Percentiles rank a stretch among this genome's conserved stretches.
phyloP scores from a whole-genome alignment of 768 basidiomycete genomes.

The Phaffia australis region DNA sequence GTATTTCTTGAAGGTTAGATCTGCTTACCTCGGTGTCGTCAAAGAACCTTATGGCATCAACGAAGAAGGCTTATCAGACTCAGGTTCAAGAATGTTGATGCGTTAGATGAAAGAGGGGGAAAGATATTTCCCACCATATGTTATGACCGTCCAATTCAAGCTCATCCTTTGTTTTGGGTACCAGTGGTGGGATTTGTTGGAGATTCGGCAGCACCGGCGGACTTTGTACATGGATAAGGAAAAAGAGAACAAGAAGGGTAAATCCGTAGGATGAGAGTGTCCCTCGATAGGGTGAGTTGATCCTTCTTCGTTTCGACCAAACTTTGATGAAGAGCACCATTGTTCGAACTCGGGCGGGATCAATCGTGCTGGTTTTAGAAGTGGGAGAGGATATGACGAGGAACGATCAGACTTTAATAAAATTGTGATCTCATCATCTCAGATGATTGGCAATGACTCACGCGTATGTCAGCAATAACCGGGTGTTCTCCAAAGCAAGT shows the following conservation, averaged over 20 bases:
- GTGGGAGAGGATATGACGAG: not conserved
- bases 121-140: slow-evolving; percentile 50
- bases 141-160: slow-evolving; percentile 70
- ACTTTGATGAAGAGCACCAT: slow-evolving; percentile 98
- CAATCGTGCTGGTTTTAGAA: slow-evolving; percentile 50
- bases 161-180: slow-evolving; percentile 45
- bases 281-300: slow-evolving; percentile 95
- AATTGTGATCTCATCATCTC: not conserved
- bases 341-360: slow-evolving; percentile 83
- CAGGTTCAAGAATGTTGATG: slow-evolving; percentile 1
- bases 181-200: slow-evolving; percentile 83
- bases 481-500: slow-evolving; percentile 90
- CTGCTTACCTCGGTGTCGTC: slow-evolving; percentile 68
- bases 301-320: slow-evolving; percentile 96
- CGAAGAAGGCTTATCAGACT: not conserved
- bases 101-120: not conserved
- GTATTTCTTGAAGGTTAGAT: too few species aligned
- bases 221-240: slow-evolving; percentile 92
- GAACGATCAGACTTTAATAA: not conserved
- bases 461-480: slow-evolving; percentile 91
- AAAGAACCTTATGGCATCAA: slow-evolving; percentile 52
- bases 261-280: slow-evolving; percentile 81
- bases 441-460: not conserved
- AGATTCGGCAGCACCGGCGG: slow-evolving; percentile 92
- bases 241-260: slow-evolving; percentile 95